These are phyloP conservation scores for Kodamaea kaohsiungensis DNA, from an alignment of 805 yeast species.

Conservation along the genomic window DNA sequence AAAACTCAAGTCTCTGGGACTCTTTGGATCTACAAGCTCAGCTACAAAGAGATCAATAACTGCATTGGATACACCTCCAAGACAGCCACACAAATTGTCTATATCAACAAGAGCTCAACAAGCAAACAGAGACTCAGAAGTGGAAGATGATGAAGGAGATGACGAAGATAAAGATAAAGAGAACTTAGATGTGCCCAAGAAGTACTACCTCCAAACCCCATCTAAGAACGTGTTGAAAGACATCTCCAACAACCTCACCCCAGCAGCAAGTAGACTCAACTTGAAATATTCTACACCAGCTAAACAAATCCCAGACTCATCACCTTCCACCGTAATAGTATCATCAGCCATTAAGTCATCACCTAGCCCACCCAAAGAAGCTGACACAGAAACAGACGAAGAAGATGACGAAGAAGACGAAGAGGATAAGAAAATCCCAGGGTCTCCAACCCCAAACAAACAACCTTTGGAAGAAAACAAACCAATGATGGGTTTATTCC, in stretches of 20 bases:
- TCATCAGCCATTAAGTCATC: constrained; percentile 7
- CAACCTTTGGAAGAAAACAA: constrained; percentile 5
- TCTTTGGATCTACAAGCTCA: constrained; percentile 10
- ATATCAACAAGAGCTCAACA: constrained; percentile 18
- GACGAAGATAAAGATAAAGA: constrained; percentile 19
- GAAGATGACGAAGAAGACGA: constrained; percentile 5
- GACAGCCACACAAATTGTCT: constrained; percentile 33
- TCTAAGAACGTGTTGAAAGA: constrained; percentile 31
- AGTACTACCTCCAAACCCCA: constrained; percentile 31
- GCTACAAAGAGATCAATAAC: constrained; percentile 37
- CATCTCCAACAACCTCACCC: constrained; percentile 24
- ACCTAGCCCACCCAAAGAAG: neutral
- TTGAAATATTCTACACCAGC: constrained; percentile 6
- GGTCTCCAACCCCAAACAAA: constrained; percentile 7
- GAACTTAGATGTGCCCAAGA: constrained; percentile 4
- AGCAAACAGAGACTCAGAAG: constrained; percentile 8
- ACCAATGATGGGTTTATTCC: constrained; percentile 10
- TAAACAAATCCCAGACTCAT: constrained; percentile 25
- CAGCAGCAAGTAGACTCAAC: constrained; percentile 6
- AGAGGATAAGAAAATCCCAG: constrained; percentile 4
- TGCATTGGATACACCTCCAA: constrained; percentile 39
- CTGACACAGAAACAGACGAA: constrained; percentile 6
- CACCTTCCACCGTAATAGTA: constrained; percentile 46
- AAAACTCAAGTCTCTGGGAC: constrained; percentile 8
- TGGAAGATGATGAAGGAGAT: constrained; percentile 18